Percentiles rank a stretch among this genome's conserved stretches.
These are phyloP conservation scores for Monilinia fructigena DNA, from an alignment of 2,329 filamentous ascomycete species.

Conservation along the genomic window DNA sequence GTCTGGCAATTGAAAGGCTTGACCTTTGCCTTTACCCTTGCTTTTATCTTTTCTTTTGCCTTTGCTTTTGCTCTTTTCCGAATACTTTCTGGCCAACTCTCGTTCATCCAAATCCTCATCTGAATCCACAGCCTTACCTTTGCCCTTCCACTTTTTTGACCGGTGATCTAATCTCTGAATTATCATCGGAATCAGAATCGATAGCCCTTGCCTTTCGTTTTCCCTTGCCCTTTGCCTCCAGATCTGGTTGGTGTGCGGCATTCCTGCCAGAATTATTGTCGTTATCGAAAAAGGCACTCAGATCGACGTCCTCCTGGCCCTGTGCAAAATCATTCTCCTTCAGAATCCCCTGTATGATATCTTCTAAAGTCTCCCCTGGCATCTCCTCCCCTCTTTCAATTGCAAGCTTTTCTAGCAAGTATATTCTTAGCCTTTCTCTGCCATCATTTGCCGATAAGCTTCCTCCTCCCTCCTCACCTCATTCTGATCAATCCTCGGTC, in stretches of 20 bases:
- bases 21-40: not conserved
- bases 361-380: not conserved
- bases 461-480: slow-evolving; percentile 2
- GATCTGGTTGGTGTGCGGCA: not conserved
- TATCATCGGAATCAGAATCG: not conserved
- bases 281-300: not conserved
- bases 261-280: rapidly evolving
- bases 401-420: not conserved
- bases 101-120: slow-evolving; percentile 8
- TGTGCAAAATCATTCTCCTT: no score
- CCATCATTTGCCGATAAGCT: slow-evolving; percentile 2
- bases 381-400: not conserved
- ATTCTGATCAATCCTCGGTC: slow-evolving; percentile 10
- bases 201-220: not conserved
- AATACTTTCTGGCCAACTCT: not conserved
- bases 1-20: not conserved
- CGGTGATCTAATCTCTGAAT: not conserved
- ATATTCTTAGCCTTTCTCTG: not conserved
- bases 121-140: not conserved
- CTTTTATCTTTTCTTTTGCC: not conserved
- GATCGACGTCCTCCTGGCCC: not conserved
- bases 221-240: not conserved
- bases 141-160: slow-evolving; percentile 15
- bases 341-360: not conserved
- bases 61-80: not conserved